A percentile compares a stretch with the other conserved stretches of the same genome.
phyloP scores from a whole-genome alignment of 2,329 filamentous ascomycete genomes.

The Colletotrichum euphorbiae region DNA sequence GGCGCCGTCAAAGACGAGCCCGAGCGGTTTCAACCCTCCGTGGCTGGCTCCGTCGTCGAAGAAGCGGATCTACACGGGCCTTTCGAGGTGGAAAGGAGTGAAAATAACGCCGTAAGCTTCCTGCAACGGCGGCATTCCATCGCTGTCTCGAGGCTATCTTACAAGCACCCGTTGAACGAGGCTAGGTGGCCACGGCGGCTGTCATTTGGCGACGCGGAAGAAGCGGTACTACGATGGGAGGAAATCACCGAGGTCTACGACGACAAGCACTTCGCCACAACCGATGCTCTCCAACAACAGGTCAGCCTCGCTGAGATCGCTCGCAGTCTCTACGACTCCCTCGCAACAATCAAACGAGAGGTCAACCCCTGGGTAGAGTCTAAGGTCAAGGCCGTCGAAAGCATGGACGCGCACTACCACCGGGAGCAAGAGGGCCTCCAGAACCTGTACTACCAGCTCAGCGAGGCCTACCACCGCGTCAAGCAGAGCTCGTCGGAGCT shows the following conservation, averaged over 20 bases:
- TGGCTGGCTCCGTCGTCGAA: constrained; percentile 68
- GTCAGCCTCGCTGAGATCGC: constrained; percentile 63
- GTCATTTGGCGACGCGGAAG: constrained; percentile 81
- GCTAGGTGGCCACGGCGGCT: constrained; percentile 77
- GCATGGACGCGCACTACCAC: constrained; percentile 71
- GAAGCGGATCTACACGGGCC: constrained; percentile 70
- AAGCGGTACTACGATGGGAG: constrained; percentile 77
- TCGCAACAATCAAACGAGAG: constrained; percentile 63
- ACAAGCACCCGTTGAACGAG: constrained; percentile 59
- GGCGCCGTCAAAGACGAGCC: constrained; percentile 27
- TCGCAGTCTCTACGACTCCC: constrained; percentile 63
- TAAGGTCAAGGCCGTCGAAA: constrained; percentile 67
- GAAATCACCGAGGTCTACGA: constrained; percentile 60
- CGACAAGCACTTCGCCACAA: constrained; percentile 42
- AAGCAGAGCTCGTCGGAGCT: constrained; percentile 76
- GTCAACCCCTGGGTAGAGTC: constrained; percentile 71
- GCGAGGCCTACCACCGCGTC: constrained; percentile 76
- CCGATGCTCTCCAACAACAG: constrained; percentile 36
- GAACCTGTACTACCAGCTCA: constrained; percentile 74
- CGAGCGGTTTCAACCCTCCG: constrained; percentile 54
- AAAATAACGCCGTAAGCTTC: constrained; percentile 56
- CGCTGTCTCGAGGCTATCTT: constrained; percentile 48
- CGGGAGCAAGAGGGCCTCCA: constrained; percentile 75
- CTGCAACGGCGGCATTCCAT: constrained; percentile 74
- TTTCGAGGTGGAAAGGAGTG: constrained; percentile 60